These are phyloP conservation scores for Saccharomyces hybrid DNA, from an alignment of 1,139 yeast genomes.

Conservation along the genomic window DNA sequence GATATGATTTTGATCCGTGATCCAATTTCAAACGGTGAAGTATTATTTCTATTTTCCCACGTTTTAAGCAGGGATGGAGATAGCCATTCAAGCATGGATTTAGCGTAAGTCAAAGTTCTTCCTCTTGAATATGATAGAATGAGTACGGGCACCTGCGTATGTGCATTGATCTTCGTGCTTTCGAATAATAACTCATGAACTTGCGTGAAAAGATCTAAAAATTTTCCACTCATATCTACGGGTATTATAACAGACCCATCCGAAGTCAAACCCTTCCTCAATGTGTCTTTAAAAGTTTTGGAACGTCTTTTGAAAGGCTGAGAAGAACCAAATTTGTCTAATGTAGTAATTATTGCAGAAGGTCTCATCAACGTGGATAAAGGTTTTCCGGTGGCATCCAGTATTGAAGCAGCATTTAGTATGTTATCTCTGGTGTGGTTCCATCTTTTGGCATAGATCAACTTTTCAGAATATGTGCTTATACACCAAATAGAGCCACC, in stretches of 20 bases:
- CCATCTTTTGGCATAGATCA: conserved; percentile 90
- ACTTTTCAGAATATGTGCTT: conserved; percentile 63
- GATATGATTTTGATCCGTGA: conserved; percentile 52
- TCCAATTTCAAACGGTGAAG: conserved; percentile 59
- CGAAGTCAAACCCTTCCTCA: conserved; percentile 46
- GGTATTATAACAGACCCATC: conserved; percentile 76
- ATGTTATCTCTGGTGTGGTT: conserved; percentile 87
- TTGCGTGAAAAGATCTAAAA: conserved; percentile 68
- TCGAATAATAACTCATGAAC: conserved; percentile 45
- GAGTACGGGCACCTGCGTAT: conserved; percentile 52
- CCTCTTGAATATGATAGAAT: conserved; percentile 74
- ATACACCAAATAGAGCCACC: conserved; percentile 84
- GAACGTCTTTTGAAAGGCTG: conserved; percentile 58
- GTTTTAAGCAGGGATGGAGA: conserved; percentile 67
- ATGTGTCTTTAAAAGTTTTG: conserved; percentile 57
- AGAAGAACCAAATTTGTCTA: conserved; percentile 51
- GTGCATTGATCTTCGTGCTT: conserved; percentile 16
- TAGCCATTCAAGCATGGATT: conserved; percentile 94
- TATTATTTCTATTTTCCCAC: conserved; percentile 63
- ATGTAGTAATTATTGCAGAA: conserved; percentile 72
- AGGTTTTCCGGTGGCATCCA: conserved; percentile 47
- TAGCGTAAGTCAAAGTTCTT: conserved; percentile 71
- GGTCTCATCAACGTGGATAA: conserved; percentile 67
- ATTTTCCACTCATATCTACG: conserved; percentile 73
- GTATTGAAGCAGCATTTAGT: conserved; percentile 69